Percentiles rank a stretch among this genome's conserved stretches.
phyloP scores from a whole-genome alignment of 139 green algal genomes.

The Tetraselmis striata region DNA sequence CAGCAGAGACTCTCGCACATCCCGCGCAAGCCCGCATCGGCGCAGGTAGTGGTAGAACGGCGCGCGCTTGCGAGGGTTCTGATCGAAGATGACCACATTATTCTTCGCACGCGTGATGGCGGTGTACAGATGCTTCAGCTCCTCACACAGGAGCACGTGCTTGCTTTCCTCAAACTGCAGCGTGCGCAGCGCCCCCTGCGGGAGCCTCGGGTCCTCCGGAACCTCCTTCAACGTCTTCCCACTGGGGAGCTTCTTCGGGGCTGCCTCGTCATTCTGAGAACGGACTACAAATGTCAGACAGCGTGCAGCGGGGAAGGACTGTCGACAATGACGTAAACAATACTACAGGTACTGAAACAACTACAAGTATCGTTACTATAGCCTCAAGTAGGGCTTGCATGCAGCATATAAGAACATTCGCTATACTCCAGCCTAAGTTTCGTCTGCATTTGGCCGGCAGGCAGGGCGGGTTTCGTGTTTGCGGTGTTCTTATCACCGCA shows the following conservation, averaged over 20 bases:
- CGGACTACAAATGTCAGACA: too few relatives aligned
- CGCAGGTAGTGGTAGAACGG: conserved; percentile 34
- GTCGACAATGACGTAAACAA: too few relatives aligned
- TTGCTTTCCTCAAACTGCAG: conserved; percentile 18
- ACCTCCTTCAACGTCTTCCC: conserved; percentile 1
- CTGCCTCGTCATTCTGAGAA: background rate
- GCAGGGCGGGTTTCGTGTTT: too few relatives aligned
- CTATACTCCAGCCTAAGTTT: too few relatives aligned
- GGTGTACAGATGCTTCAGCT: conserved; percentile 78
- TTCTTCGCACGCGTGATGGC: conserved; percentile 66
- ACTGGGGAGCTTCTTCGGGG: background rate
- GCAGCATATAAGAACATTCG: too few relatives aligned
- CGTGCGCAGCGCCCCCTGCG: conserved; percentile 1
- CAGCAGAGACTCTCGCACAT: conserved; percentile 13
- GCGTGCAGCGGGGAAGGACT: too few relatives aligned
- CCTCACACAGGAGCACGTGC: conserved; percentile 58
- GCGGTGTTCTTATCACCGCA: too few relatives aligned
- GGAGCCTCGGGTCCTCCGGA: background rate
- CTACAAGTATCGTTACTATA: too few relatives aligned
- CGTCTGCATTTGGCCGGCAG: too few relatives aligned
- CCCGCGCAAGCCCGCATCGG: conserved; percentile 20
- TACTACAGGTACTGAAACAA: too few relatives aligned
- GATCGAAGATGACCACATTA: conserved; percentile 57
- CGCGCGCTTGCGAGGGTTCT: conserved; percentile 24
- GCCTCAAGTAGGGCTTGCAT: too few relatives aligned